phyloP scores from a whole-genome alignment of 2,329 filamentous ascomycete genomes.

The Pseudopithomyces chartarum region DNA sequence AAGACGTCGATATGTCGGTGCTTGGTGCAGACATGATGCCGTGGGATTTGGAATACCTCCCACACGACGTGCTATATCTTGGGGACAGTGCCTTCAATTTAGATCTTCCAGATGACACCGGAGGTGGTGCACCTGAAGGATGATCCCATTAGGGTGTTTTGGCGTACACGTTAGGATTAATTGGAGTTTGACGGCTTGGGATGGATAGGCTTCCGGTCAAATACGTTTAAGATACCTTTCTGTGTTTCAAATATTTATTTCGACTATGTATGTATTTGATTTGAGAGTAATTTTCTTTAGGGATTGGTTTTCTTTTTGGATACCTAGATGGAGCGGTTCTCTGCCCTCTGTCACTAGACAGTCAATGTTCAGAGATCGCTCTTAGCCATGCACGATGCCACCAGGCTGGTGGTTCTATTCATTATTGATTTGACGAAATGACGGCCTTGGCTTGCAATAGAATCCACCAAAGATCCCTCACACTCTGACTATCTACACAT shows the following conservation, averaged over 20 bases:
- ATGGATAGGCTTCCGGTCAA: not conserved
- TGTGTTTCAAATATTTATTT: not conserved
- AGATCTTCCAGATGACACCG: slow-evolving; percentile 8
- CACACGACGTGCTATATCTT: slow-evolving; percentile 64
- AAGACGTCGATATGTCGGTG: slow-evolving; percentile 75
- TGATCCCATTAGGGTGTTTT: not conserved
- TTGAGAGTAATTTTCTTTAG: not conserved
- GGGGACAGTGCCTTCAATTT: slow-evolving; percentile 22
- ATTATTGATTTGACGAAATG: too few relatives aligned
- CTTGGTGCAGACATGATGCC: slow-evolving; percentile 73
- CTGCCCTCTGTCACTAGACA: too few relatives aligned
- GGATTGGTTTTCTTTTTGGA: not conserved
- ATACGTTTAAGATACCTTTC: not conserved
- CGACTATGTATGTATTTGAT: not conserved
- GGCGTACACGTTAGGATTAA: not conserved
- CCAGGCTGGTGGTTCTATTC: too few relatives aligned
- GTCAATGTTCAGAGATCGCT: too few relatives aligned
- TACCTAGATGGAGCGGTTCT: too few relatives aligned
- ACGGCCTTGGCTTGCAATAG: too few relatives aligned
- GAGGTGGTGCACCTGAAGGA: slow-evolving; percentile 1
- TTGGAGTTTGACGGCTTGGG: not conserved
- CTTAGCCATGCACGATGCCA: too few relatives aligned
- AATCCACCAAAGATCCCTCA: too few relatives aligned
- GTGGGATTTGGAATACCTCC: slow-evolving; percentile 73
- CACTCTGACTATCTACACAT: too few relatives aligned